Conservation (phyloP, 805 yeast species). For the Yarrowia hollandica region DNA sequence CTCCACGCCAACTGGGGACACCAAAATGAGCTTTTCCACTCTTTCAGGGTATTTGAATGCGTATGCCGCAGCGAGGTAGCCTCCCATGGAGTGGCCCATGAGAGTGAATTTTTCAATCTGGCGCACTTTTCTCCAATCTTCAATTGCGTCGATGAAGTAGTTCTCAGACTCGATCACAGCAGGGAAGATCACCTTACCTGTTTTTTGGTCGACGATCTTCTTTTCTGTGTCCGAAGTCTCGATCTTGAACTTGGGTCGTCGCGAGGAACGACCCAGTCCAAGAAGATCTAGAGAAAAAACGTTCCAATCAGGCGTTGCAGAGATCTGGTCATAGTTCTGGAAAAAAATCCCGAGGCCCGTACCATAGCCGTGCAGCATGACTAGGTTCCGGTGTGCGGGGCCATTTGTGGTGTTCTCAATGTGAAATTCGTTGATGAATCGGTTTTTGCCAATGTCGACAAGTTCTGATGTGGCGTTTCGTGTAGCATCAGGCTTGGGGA, state of each 20-base stretch:
- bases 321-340: conserved; percentile 60
- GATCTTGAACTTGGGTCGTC: conserved; percentile 58
- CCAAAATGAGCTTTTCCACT: conserved; percentile 68
- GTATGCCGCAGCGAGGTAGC: conserved; percentile 71
- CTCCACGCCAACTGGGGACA: conserved; percentile 87
- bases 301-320: conserved; percentile 52
- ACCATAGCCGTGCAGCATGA: conserved; percentile 89
- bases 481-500: conserved; percentile 40
- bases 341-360: conserved; percentile 84
- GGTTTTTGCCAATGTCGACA: conserved; percentile 52
- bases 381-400: conserved; percentile 51
- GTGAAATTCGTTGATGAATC: conserved; percentile 73
- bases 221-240: conserved; percentile 38
- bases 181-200: conserved; percentile 30
- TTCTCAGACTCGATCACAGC: conserved; percentile 53
- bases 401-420: conserved; percentile 42
- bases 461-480: conserved; percentile 42
- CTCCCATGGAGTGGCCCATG: conserved; percentile 92
- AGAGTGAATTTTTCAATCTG: conserved; percentile 55
- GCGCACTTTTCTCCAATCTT: conserved; percentile 58
- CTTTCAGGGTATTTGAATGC: conserved; percentile 60
- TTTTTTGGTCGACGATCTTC: conserved; percentile 33
- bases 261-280: conserved; percentile 87
- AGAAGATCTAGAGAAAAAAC: conserved; percentile 83
- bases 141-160: conserved; percentile 66